A percentile compares a stretch with the other conserved stretches of the same genome.
phyloP scores from a whole-genome alignment of 148 eudicot genomes.

The Cornus suecica region DNA sequence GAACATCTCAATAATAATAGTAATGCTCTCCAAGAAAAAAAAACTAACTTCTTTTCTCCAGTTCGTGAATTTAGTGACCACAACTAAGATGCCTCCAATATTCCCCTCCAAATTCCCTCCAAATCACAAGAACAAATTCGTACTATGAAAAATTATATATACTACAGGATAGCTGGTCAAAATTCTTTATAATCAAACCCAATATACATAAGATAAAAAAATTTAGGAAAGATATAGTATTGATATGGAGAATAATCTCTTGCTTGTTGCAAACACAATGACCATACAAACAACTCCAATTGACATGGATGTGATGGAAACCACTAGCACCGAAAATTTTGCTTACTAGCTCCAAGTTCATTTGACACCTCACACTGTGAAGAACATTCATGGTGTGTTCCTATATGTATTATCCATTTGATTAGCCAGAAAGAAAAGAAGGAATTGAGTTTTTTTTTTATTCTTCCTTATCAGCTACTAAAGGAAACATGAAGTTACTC shows the following conservation, averaged over 20 bases:
- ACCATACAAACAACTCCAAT: slow-evolving; percentile 41
- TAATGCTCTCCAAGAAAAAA: background rate
- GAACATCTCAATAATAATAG: background rate
- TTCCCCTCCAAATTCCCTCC: slow-evolving; percentile 88
- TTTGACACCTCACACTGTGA: slow-evolving; percentile 71
- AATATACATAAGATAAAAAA: background rate
- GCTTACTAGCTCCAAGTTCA: slow-evolving; percentile 65
- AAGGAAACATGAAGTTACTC: background rate
- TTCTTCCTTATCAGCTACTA: background rate
- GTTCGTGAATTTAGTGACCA: slow-evolving; percentile 47
- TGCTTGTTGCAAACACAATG: slow-evolving; percentile 39
- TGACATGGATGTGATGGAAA: slow-evolving; percentile 44
- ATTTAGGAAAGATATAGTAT: too few relatives aligned
- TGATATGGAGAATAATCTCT: slow-evolving; percentile 52
- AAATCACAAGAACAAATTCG: background rate
- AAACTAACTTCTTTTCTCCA: slow-evolving; percentile 71
- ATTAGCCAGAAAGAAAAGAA: background rate
- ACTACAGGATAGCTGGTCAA: background rate
- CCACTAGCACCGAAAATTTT: slow-evolving; percentile 54
- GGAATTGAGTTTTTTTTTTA: background rate
- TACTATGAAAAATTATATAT: background rate
- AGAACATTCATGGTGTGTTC: background rate
- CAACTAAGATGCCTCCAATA: slow-evolving; percentile 68
- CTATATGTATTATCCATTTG: background rate
- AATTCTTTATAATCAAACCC: background rate